A percentile compares a stretch with the other conserved stretches of the same genome.
phyloP scores from a whole-genome alignment of 805 yeast species.

The Clavispora asparagi region DNA sequence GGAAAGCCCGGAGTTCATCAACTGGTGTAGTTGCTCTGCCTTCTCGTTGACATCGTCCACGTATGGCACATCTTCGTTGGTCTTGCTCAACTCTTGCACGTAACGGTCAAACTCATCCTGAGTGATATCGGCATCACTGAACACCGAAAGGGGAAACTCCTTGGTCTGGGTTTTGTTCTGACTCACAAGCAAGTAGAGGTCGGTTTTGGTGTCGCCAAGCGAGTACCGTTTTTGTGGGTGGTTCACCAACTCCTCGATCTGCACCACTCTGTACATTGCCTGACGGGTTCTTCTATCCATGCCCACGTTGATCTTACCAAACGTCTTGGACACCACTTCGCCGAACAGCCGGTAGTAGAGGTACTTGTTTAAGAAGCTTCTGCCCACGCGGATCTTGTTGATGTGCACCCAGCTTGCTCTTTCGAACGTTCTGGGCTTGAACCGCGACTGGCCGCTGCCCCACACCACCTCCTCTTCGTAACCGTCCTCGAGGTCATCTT shows the following conservation, averaged over 20 bases:
- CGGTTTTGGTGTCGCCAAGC: conserved; percentile 39
- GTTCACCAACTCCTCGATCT: conserved; percentile 59
- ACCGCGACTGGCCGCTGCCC: conserved; percentile 25
- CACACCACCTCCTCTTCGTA: conserved; percentile 33
- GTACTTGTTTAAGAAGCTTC: conserved; percentile 67
- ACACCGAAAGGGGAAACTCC: conserved; percentile 68
- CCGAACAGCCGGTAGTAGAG: conserved; percentile 81
- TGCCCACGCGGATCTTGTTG: conserved; percentile 71
- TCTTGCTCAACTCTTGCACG: conserved; percentile 52
- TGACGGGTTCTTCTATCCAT: conserved; percentile 53
- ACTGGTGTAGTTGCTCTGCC: conserved; percentile 52
- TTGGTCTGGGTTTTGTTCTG: conserved; percentile 74
- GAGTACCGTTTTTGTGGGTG: conserved; percentile 38
- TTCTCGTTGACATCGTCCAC: conserved; percentile 61
- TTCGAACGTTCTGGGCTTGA: conserved; percentile 24
- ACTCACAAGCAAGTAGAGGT: conserved; percentile 62
- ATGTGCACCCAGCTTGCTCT: conserved; percentile 58
- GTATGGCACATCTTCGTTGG: conserved; percentile 55
- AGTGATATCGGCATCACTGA: conserved; percentile 73
- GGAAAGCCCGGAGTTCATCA: conserved; percentile 64
- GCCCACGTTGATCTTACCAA: conserved; percentile 81
- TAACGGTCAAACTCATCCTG: conserved; percentile 72
- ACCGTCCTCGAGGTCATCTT: conserved; percentile 38
- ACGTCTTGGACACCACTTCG: conserved; percentile 64
- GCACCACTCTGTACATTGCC: conserved; percentile 77